A percentile compares a stretch with the other conserved stretches of the same genome.
Evolutionary conservation across 176 grass and related monocot species (phyloP).

Genomic region (Aegilops tauschii): DNA sequence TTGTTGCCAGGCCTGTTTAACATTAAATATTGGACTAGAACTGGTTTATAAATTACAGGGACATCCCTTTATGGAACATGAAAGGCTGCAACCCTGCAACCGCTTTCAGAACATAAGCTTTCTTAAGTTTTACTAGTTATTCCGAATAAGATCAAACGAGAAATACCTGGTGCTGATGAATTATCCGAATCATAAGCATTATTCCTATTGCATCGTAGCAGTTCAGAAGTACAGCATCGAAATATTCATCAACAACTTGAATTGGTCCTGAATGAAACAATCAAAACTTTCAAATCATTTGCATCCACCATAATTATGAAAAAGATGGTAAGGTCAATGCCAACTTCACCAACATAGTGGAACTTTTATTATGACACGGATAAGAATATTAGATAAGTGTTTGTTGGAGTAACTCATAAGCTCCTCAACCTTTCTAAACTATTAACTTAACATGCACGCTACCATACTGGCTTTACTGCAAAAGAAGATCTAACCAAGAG

Average conservation of each 20-base stretch:
- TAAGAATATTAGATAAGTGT: background rate
- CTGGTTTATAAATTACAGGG: background rate
- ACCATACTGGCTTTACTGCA: too few species aligned
- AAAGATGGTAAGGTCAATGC: background rate
- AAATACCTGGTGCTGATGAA: conserved; percentile 95
- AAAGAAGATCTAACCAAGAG: too few species aligned
- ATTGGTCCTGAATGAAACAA: conserved; percentile 72
- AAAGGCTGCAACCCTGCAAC: background rate
- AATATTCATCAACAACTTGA: conserved; percentile 97
- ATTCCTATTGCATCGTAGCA: conserved; percentile 93
- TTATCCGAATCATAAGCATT: conserved; percentile 99
- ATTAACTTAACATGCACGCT: background rate
- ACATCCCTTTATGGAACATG: background rate
- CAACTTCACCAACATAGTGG: background rate
- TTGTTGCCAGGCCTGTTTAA: background rate
- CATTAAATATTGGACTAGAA: background rate
- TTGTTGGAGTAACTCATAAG: background rate
- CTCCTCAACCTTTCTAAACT: background rate
- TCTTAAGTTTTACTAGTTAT: conserved; percentile 6
- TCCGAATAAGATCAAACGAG: conserved; percentile 27
- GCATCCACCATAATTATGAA: background rate
- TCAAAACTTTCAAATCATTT: background rate
- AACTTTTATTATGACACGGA: conserved; percentile 12
- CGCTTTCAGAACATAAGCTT: conserved; percentile 4
- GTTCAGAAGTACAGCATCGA: conserved; percentile 79